Base-by-base conservation (phyloP, 306 rosid species). In the Coriaria nepalensis region DNA sequence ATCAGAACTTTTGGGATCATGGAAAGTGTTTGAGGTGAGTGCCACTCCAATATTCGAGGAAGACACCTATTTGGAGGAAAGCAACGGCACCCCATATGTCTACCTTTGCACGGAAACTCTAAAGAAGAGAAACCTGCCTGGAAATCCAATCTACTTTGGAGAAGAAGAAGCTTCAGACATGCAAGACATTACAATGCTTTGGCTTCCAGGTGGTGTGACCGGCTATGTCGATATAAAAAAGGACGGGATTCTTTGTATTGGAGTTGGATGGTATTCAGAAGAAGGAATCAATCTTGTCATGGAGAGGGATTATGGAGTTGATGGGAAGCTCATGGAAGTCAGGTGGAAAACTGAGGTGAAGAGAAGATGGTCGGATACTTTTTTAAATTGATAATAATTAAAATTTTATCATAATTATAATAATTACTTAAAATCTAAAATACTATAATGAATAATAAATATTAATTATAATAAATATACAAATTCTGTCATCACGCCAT, bases 261-360 rank as follows among this genome's bases (percentile, higher is more conserved):
- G 97, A 49, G 87, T 79, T 47, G 93, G 95, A 32, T 90, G 97
- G 95, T 84, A 84, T 68, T 84, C 97, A 0, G 82, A 79, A 48
- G 97, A 90, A 75, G 95, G 97, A 52, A 71, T 90, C 62, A 90
- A 90, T 64, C 82, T 90, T 50, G 95, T 77, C 47, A 84, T 90
- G 93, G 97, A 90, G 59, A 74, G 97, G 77, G 95, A 84, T 71
- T 90, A 90, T 67, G 97, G 93, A 10, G 46, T 77, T 14, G 93
- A 90, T 71, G 97, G 95, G 37, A 78, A 74, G 60, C 95, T 90
- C 7, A 81, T 68, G 69, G 97, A 90, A 44, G 86, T 84, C 42
- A 68, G 93, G 44, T 81, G 48, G 37, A 90, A 84, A 68, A 39
- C 93, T 0, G 97, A 81, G 74, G 50, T 90, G 4, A 90, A 84